Evolutionary conservation across 2,329 filamentous ascomycete genomes (phyloP), one percentile per base, ranked within the genome.

Genomic region (Fusarium oxysporum): DNA sequence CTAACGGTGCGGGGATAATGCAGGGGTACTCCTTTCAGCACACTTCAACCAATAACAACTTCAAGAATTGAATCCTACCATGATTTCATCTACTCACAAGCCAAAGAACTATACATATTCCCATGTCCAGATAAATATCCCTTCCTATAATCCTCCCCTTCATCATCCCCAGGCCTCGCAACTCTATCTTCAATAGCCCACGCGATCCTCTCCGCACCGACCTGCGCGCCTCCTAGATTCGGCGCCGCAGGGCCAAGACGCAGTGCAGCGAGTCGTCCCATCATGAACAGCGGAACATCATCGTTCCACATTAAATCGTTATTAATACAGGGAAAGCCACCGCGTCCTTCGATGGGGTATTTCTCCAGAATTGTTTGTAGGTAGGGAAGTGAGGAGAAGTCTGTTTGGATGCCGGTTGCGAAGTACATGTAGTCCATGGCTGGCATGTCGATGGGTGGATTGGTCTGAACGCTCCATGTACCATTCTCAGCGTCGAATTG

Each of bases 231-330:
- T 33, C 92, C 92, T 7, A 95, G 83, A 78, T 95, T 95, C 1
- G 89, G 89, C 2, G 92, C 92, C 1, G 90, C 92, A 16, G 93
- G 93, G 0, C 93, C 93, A 1, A 96, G 82, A 63, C 90, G 86
- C 73, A 96, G 79, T 2, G 87, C 89, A 0, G 91, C 93, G 40
- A 95, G 82, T 58, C 90, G 85, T 4, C 92, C 93, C 0, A 91
- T 91, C 65, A 93, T 81, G 77, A 94, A 95, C 3, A 95, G 81
- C 3, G 93, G 93, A 2, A 96, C 88, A n/a, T 89, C 89, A 1
- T 91, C 85, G 41, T 85, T 85, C 93, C 93, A 96, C 86, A 91
- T 92, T 68, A 96, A 83, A 75, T 96, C 92, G 45, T 95, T 89
- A 5, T 88, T 95, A 57, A 96, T 80, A 71, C 91, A 93, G 0